These are phyloP conservation scores for Talaromyces amestolkiae DNA, from an alignment of 2,329 filamentous ascomycete species.

Conservation along the genomic window DNA sequence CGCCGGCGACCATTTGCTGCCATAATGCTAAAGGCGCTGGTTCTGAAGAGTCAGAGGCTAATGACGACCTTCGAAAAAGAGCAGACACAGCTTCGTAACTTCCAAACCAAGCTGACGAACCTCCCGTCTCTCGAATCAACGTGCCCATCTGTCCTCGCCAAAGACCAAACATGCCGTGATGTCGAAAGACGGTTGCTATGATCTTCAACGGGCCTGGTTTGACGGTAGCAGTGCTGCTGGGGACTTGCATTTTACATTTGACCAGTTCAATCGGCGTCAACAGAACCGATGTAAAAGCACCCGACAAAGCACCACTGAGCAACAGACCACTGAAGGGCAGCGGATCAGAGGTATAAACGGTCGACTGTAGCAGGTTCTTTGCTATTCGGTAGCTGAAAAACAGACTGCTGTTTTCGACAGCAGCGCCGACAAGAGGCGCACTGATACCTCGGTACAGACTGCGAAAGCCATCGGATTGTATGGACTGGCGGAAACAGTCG, in stretches of 20 bases:
- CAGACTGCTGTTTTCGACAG: slow-evolving; percentile 84
- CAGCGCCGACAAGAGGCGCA: slow-evolving; percentile 85
- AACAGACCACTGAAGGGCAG: slow-evolving; percentile 74
- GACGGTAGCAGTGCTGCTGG: slow-evolving; percentile 37
- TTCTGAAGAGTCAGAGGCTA: slow-evolving; percentile 7
- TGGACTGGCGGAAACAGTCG: slow-evolving; percentile 88
- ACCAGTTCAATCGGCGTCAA: slow-evolving; percentile 95
- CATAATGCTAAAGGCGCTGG: slow-evolving; percentile 65
- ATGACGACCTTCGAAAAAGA: slow-evolving; percentile 59
- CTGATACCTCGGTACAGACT: slow-evolving; percentile 90
- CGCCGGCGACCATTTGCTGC: slow-evolving; percentile 85
- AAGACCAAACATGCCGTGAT: slow-evolving; percentile 80
- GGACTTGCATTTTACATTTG: slow-evolving; percentile 97
- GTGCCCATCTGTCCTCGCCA: slow-evolving; percentile 96
- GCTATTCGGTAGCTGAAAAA: slow-evolving; percentile 83
- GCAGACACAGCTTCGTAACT: slow-evolving; percentile 77
- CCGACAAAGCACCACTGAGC: slow-evolving; percentile 78
- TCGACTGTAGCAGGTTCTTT: slow-evolving; percentile 62
- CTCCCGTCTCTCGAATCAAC: slow-evolving; percentile 88
- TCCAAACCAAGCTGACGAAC: slow-evolving; percentile 93
- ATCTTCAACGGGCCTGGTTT: slow-evolving; percentile 65
- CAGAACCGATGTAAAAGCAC: slow-evolving; percentile 83
- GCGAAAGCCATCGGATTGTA: slow-evolving; percentile 72
- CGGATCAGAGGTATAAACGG: slow-evolving; percentile 57
- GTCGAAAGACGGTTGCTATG: slow-evolving; percentile 74